Conservation (phyloP, 1,284 basidiomycete species). For the Trichosporon sp. region DNA sequence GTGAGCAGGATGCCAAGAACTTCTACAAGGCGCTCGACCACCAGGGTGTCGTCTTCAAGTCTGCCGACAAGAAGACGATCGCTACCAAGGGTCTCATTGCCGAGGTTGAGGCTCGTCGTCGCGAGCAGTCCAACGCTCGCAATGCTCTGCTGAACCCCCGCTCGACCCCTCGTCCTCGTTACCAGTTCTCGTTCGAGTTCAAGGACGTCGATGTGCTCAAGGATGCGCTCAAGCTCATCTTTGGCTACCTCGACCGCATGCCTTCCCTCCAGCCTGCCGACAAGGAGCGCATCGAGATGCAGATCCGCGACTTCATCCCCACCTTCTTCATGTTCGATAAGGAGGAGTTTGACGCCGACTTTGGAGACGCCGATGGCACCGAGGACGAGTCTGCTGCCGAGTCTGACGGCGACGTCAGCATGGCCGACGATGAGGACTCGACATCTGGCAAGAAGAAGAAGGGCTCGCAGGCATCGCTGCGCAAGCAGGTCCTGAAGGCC, state of each 20-base stretch:
- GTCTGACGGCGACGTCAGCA: constrained; percentile 56
- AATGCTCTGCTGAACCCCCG: constrained; percentile 71
- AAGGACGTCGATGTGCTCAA: constrained; percentile 78
- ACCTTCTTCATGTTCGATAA: constrained; percentile 74
- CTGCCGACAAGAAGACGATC: constrained; percentile 93
- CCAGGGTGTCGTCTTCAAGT: constrained; percentile 92
- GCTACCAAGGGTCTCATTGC: constrained; percentile 85
- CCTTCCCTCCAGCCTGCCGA: constrained; percentile 74
- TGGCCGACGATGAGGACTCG: constrained; percentile 58
- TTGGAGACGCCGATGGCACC: constrained; percentile 63
- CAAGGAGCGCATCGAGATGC: constrained; percentile 78
- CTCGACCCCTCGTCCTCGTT: constrained; percentile 48
- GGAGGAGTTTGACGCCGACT: constrained; percentile 75
- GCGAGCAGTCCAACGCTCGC: constrained; percentile 72
- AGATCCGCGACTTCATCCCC: constrained; percentile 83
- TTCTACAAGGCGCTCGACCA: constrained; percentile 97
- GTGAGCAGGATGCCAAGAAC: constrained; percentile 94
- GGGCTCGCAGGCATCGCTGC: constrained; percentile 62
- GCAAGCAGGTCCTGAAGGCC: constrained; percentile 74
- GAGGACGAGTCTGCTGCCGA: constrained; percentile 69
- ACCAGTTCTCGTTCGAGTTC: constrained; percentile 80
- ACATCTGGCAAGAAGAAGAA: constrained; percentile 49
- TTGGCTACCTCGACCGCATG: constrained; percentile 85
- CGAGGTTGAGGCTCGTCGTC: constrained; percentile 80
- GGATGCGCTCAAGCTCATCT: constrained; percentile 86